Conservation (phyloP, 2,329 filamentous ascomycete species). For the Botrytis medusae region DNA sequence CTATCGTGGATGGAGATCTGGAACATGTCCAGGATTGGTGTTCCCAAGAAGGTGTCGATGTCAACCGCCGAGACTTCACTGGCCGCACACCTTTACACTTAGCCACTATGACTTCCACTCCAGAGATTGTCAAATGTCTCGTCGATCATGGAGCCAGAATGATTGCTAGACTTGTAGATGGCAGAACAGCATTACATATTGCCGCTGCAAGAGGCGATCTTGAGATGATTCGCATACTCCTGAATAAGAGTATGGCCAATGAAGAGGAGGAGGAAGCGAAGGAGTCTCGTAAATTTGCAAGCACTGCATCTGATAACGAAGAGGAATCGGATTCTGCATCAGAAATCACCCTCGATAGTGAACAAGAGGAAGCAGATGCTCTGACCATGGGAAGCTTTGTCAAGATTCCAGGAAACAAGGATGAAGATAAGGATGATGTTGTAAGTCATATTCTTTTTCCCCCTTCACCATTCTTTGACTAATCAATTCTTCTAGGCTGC, state of each 20-base stretch:
- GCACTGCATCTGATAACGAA: conserved; percentile 36
- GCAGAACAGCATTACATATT: conserved; percentile 78
- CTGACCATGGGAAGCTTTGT: conserved; percentile 72
- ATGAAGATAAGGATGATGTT: conserved; percentile 35
- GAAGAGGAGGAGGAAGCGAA: conserved; percentile 65
- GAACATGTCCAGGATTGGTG: conserved; percentile 71
- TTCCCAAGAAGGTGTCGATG: conserved; percentile 64
- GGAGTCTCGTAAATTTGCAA: conserved; percentile 41
- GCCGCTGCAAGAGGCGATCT: conserved; percentile 68
- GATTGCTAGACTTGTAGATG: conserved; percentile 73
- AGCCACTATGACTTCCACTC: conserved; percentile 66
- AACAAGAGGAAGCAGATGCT: conserved; percentile 43
- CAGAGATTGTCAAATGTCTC: conserved; percentile 68
- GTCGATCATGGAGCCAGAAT: conserved; percentile 72
- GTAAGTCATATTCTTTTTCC: conserved; percentile 48
- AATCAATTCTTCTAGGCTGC: conserved; percentile 42
- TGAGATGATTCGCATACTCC: conserved; percentile 69
- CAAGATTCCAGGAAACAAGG: conserved; percentile 57
- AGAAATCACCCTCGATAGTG: conserved; percentile 34
- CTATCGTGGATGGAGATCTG: conserved; percentile 72
- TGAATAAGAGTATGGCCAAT: conserved; percentile 73
- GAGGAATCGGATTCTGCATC: conserved; percentile 43
- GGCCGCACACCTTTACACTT: conserved; percentile 78
- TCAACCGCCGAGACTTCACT: conserved; percentile 74
- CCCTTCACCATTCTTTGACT: conserved; percentile 41